A percentile compares a stretch with the other conserved stretches of the same genome.
These are phyloP conservation scores for Pythium oligandrum DNA, from an alignment of 352 stramenopile species.

Conservation along the genomic window DNA sequence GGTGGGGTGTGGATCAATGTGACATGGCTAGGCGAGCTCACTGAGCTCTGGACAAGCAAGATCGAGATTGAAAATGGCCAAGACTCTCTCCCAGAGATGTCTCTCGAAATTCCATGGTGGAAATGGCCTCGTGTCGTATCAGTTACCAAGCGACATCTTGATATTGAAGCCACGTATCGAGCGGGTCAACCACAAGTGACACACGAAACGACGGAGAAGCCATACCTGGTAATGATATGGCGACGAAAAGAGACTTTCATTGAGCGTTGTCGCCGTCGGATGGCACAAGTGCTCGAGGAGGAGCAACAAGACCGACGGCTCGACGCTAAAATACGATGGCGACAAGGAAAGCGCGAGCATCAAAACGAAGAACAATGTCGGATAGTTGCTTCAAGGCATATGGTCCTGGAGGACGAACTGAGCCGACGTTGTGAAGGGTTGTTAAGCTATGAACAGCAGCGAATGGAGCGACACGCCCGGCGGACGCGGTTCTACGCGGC, in stretches of 20 bases:
- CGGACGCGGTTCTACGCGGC: no score
- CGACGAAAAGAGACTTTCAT: constrained; percentile 12
- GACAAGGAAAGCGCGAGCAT: not conserved
- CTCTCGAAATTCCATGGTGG: constrained; percentile 18
- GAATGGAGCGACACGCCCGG: no score
- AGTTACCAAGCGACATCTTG: constrained; percentile 9
- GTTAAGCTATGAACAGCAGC: no score
- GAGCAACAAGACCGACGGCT: not conserved
- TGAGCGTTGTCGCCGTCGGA: constrained; percentile 10
- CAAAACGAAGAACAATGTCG: not conserved
- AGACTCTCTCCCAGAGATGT: not conserved
- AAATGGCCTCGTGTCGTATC: constrained; percentile 11
- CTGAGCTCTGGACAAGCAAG: not conserved
- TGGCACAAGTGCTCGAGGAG: not conserved
- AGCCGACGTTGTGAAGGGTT: no score
- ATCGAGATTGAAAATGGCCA: not conserved
- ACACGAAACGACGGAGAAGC: constrained; percentile 7
- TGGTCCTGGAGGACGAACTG: constrained; percentile 16
- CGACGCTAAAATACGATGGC: constrained; percentile 4
- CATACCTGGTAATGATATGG: constrained; percentile 21
- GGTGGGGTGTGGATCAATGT: constrained; percentile 23
- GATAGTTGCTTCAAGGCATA: constrained; percentile 7
- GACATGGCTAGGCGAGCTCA: constrained; percentile 4
- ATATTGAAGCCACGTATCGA: constrained; percentile 8
- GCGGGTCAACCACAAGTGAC: constrained; percentile 12